Base-by-base conservation (phyloP, 2,329 filamentous ascomycete species). In the Fusarium lyarnte region DNA sequence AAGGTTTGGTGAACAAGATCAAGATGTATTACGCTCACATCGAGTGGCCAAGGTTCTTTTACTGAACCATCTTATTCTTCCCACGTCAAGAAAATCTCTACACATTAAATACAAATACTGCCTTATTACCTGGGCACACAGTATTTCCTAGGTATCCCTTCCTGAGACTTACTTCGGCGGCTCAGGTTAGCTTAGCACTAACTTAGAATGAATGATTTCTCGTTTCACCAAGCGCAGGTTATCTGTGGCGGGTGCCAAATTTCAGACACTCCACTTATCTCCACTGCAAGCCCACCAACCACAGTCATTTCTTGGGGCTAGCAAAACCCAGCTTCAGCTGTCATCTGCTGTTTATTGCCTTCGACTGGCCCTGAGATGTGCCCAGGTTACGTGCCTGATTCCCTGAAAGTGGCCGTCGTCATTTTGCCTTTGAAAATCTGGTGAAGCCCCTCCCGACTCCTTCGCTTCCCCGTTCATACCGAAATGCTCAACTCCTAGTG, bases 381-480 rank as follows among this genome's bases (percentile, higher is more conserved):
- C 58, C 60, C 63, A 66, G 68, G 63, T 60, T 74, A 43, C 70
- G 64, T 75, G 74, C 74, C 74, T 72, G 51, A 36, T 55, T 60
- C 36, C 29, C 47, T 54, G 63, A 43, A 49, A 49, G 62, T 72
- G 57, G 63, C 46, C 53, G 73, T 74, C 66, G 73, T 76, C 71
- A 74, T 69, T 72, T 69, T 72, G 62, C 75, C 71, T 77, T 77
- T 77, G 74, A 77, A 77, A 78, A 76, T 77, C 69, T 76, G 71
- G 74, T 77, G 64, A 77, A 76, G 73, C 65, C 74, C 76, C 68
- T 74, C 73, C 74, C 73, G 66, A 77, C 66, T 78, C 71, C 70
- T 77, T 76, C 51, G 66, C 70, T 74, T 62, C 69, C 74, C 73
- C 27, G 60, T 77, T 74, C 70, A 73, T 70, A 76, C 67, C 68